A percentile compares a stretch with the other conserved stretches of the same genome.
Evolutionary conservation across 208 protist genomes (phyloP).

Genomic region (Strigomonas culicis): DNA sequence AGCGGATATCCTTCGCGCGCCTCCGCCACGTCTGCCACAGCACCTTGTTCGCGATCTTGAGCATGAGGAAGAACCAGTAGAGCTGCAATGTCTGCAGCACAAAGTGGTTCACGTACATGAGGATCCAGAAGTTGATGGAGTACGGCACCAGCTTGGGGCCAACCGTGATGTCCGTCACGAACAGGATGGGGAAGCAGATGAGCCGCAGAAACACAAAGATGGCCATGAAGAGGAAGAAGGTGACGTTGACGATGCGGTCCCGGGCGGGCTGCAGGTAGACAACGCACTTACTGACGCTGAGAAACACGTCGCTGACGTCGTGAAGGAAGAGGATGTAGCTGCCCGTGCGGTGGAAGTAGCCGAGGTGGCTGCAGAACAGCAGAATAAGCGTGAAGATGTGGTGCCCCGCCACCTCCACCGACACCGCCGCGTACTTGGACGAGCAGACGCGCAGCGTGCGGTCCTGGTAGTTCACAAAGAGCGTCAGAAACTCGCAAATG

Average conservation of each 20-base stretch:
- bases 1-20: slow-evolving; percentile 5
- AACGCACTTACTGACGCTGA: slow-evolving; percentile 27
- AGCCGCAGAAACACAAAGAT: slow-evolving; percentile 38
- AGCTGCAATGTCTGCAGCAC: slow-evolving; percentile 37
- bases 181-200: slow-evolving; percentile 25
- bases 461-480: slow-evolving; percentile 23
- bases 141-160: slow-evolving; percentile 15
- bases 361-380: slow-evolving; percentile 27
- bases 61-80: slow-evolving; percentile 35
- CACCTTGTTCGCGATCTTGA: slow-evolving; percentile 14
- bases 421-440: background rate
- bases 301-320: slow-evolving; percentile 38
- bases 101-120: slow-evolving; percentile 21
- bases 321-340: slow-evolving; percentile 39
- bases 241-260: slow-evolving; percentile 18
- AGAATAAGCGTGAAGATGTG: slow-evolving; percentile 37
- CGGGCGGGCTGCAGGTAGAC: slow-evolving; percentile 21
- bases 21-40: background rate
- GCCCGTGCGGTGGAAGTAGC: slow-evolving; percentile 35
- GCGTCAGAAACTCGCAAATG: slow-evolving; percentile 23
- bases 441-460: slow-evolving; percentile 17
- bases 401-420: slow-evolving; percentile 30
- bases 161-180: slow-evolving; percentile 10
- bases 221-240: slow-evolving; percentile 27
- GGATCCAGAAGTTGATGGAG: slow-evolving; percentile 21